Evolutionary conservation across 805 yeast genomes (phyloP).

Genomic region (Priceomyces castillae): DNA sequence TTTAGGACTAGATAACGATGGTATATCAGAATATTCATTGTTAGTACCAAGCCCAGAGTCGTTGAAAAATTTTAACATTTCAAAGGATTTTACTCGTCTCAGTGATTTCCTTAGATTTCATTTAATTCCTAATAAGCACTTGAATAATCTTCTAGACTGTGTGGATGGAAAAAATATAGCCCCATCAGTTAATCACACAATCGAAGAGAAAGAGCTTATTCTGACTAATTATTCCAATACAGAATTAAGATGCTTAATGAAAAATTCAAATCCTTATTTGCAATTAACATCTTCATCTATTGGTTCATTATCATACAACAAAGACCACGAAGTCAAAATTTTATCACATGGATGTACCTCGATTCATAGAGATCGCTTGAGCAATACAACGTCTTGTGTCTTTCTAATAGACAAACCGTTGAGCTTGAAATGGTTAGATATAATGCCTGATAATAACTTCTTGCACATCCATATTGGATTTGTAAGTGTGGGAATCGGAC

Average conservation of each 20-base stretch:
- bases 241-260: slow-evolving; percentile 34
- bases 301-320: slow-evolving; percentile 36
- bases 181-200: slow-evolving; percentile 1
- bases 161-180: slow-evolving; percentile 18
- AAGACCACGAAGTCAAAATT: slow-evolving; percentile 55
- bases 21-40: slow-evolving; percentile 50
- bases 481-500: slow-evolving; percentile 65
- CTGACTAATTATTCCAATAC: slow-evolving; percentile 40
- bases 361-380: slow-evolving; percentile 20
- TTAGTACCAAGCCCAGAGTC: slow-evolving; percentile 68
- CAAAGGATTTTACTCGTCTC: slow-evolving; percentile 41
- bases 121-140: slow-evolving; percentile 58
- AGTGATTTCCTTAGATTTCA: slow-evolving; percentile 64
- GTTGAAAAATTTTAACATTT: slow-evolving; percentile 49
- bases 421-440: slow-evolving; percentile 59
- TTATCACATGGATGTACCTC: slow-evolving; percentile 59
- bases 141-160: slow-evolving; percentile 48
- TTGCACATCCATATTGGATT: slow-evolving; percentile 63
- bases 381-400: slow-evolving; percentile 46
- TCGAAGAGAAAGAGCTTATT: slow-evolving; percentile 39
- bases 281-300: slow-evolving; percentile 20
- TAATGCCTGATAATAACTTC: slow-evolving; percentile 35
- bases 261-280: slow-evolving; percentile 33
- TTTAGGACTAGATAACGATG: slow-evolving; percentile 29
- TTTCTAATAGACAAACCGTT: slow-evolving; percentile 67